These are phyloP conservation scores for Hydnum rufescens DNA, from an alignment of 768 basidiomycete genomes.

Conservation along the genomic window DNA sequence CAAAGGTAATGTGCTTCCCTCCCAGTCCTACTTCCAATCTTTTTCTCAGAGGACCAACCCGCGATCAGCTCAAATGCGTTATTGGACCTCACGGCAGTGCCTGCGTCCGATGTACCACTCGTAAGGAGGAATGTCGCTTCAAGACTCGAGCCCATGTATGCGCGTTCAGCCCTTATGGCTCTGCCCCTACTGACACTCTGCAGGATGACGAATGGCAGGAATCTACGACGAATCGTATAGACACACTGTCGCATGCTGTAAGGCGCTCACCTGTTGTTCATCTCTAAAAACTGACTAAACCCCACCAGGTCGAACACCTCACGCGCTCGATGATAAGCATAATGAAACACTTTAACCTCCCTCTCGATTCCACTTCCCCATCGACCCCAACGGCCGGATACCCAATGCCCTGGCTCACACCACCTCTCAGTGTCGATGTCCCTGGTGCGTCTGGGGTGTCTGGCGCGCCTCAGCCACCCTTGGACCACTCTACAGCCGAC, in stretches of 20 bases:
- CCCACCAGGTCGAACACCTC: neutral
- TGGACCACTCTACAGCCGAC: neutral
- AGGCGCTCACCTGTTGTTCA: neutral
- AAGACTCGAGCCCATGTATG: constrained; percentile 1
- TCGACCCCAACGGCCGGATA: neutral
- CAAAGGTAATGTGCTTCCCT: neutral
- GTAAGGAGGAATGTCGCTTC: constrained; percentile 1
- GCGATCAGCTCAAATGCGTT: neutral
- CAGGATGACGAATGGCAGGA: constrained; percentile 2
- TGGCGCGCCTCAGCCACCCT: neutral
- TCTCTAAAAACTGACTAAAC: neutral
- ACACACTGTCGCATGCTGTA: neutral
- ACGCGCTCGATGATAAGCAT: neutral
- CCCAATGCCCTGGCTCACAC: neutral
- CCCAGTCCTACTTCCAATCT: neutral
- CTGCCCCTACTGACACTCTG: neutral
- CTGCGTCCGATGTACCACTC: constrained; percentile 1
- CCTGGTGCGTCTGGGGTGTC: neutral
- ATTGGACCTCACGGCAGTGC: neutral
- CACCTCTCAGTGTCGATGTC: neutral
- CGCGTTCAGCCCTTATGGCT: neutral
- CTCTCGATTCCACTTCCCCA: neutral
- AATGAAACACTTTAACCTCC: neutral
- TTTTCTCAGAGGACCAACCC: neutral
- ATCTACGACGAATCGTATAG: neutral